Conservation (phyloP, 2,329 filamentous ascomycete genomes). For the Penicillium sp. region DNA sequence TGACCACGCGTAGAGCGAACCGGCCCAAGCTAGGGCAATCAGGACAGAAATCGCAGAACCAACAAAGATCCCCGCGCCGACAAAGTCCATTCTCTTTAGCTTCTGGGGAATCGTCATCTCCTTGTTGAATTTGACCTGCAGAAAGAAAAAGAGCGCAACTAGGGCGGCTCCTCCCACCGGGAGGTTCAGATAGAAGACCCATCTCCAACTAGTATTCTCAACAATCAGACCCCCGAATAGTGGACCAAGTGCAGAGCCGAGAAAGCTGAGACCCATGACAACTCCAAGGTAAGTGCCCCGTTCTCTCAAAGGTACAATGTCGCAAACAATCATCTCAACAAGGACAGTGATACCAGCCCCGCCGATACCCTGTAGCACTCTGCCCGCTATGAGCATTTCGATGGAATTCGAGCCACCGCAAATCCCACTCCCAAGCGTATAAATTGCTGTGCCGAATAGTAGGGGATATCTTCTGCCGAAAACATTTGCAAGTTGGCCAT, state of each 20-base stretch:
- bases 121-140: constrained; percentile 18
- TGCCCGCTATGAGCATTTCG: constrained; percentile 50
- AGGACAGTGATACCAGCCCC: constrained; percentile 42
- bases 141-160: constrained; percentile 22
- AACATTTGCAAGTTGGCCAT: constrained; percentile 49
- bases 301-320: constrained; percentile 42
- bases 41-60: constrained; percentile 25
- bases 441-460: constrained; percentile 42
- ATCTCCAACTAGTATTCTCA: constrained; percentile 25
- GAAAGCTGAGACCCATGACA: constrained; percentile 18
- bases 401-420: constrained; percentile 45
- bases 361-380: constrained; percentile 53
- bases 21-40: constrained; percentile 28
- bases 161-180: constrained; percentile 23
- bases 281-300: constrained; percentile 25
- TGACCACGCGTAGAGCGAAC: constrained; percentile 26
- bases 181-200: constrained; percentile 31
- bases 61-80: constrained; percentile 27
- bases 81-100: constrained; percentile 24
- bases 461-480: constrained; percentile 48
- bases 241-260: constrained; percentile 48
- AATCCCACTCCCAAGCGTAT: constrained; percentile 52
- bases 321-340: constrained; percentile 43
- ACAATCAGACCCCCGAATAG: constrained; percentile 32
- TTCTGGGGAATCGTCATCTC: constrained; percentile 7